Evolutionary conservation across 2,329 filamentous ascomycete species (phyloP).

Genomic region (Penicillium sp.): DNA sequence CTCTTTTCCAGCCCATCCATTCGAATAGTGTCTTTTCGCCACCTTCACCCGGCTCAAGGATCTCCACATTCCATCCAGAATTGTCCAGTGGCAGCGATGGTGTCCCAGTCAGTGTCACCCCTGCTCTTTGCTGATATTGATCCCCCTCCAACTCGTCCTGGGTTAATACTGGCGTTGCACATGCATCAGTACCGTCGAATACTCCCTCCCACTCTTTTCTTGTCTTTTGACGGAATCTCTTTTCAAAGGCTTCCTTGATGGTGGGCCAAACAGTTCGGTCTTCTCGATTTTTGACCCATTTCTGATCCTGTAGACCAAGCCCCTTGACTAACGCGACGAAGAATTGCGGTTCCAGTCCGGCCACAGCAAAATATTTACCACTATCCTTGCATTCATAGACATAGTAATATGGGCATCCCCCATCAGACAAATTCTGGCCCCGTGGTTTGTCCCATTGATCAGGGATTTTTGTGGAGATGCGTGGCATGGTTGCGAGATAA

Average conservation of each 20-base stretch:
- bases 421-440: constrained; percentile 77
- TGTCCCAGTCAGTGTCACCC: constrained; percentile 61
- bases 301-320: constrained; percentile 58
- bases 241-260: constrained; percentile 64
- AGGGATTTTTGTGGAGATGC: constrained; percentile 66
- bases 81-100: constrained; percentile 47
- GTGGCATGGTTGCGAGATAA: constrained; percentile 74
- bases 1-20: constrained; percentile 76
- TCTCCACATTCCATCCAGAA: constrained; percentile 62
- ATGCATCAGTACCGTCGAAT: constrained; percentile 87
- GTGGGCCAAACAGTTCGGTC: constrained; percentile 59
- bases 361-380: constrained; percentile 75
- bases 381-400: constrained; percentile 73
- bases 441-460: constrained; percentile 62
- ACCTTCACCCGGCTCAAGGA: constrained; percentile 67
- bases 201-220: constrained; percentile 76
- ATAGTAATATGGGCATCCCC: constrained; percentile 81
- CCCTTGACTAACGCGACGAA: constrained; percentile 68
- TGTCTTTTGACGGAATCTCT: constrained; percentile 54
- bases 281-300: constrained; percentile 32
- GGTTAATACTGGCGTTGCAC: constrained; percentile 79
- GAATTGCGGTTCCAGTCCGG: constrained; percentile 84
- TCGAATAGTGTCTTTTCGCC: constrained; percentile 67
- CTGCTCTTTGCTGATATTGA: constrained; percentile 46
- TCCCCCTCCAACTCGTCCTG: constrained; percentile 68